Conservation (phyloP, 1,284 basidiomycete species). For the Rhodotorula sp. region DNA sequence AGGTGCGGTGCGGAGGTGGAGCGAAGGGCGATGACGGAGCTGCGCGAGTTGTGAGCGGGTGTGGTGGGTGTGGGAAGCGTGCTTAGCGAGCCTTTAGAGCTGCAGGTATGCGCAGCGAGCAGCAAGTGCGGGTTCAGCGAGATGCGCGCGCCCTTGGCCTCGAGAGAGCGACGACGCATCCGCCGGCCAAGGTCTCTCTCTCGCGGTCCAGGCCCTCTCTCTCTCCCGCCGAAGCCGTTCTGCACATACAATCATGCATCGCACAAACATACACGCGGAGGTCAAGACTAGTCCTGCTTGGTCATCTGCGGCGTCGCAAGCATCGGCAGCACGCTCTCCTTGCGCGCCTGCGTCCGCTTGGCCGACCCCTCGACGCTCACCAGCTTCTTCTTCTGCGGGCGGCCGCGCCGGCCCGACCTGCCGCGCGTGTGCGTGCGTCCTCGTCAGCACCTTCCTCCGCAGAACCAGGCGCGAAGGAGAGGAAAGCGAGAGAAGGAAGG, state of each 20-base stretch:
- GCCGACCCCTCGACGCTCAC: slow-evolving; percentile 27
- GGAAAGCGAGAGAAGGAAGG: neutral
- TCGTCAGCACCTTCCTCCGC: too few relatives aligned
- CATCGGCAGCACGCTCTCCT: slow-evolving; percentile 27
- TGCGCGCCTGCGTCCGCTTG: slow-evolving; percentile 21
- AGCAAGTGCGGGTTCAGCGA: too few relatives aligned
- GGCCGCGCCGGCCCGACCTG: slow-evolving; percentile 68
- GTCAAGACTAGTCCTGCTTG: slow-evolving; percentile 18
- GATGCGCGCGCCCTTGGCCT: too few relatives aligned
- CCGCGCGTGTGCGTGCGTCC: too few relatives aligned
- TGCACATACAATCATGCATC: neutral
- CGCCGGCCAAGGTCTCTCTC: neutral
- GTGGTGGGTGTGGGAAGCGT: too few relatives aligned
- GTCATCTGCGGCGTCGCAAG: slow-evolving; percentile 11
- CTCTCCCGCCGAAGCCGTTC: neutral
- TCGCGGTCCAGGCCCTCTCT: too few relatives aligned
- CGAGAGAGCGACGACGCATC: neutral
- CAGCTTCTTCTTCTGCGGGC: slow-evolving; percentile 45
- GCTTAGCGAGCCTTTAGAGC: too few relatives aligned
- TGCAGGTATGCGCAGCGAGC: too few relatives aligned
- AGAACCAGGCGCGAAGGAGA: neutral
- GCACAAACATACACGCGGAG: neutral
- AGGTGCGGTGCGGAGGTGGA: neutral
- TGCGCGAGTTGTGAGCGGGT: too few relatives aligned
- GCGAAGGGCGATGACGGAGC: neutral